Evolutionary conservation across 129 eudicot species (phyloP), one percentile per base, ranked within the genome.

Genomic region (Escallonia rubra): DNA sequence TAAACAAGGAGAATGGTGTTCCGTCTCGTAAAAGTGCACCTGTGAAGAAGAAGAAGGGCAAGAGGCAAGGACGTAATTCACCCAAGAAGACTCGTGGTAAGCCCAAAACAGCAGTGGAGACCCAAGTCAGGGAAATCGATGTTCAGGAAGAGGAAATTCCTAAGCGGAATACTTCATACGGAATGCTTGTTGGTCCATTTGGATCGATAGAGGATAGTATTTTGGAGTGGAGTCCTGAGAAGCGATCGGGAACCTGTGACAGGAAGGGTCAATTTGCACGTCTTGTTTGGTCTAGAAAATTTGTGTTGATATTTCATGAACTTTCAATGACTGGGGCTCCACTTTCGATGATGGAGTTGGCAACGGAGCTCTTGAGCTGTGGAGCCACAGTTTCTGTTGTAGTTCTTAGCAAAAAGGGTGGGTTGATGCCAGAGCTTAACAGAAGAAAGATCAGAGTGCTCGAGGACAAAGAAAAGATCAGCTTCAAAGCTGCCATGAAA

Each of bases 241-340:
- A 81, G 73, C 72, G 99, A 64, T 80, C 93, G 8, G 99, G 99
- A 65, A 87, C 96, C 3, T 94, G 99, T 83, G 99, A 89, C 63
- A 76, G 97, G 69, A 90, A 82, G 76, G 86, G 96, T 56, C 90
- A 82, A 43, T 94, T 94, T 76, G 90, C 92, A 58, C 90, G 87
- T 47, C 96, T 89, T 42, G 99, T 90, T 70, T 94, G 99, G 99
- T 94, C 99, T 2, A 78, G 96, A 59, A 94, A 84, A 47, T 87
- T 89, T 72, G 87, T 94, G 14, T 57, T 94, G 79, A 77, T 94
- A 65, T 87, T 94, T 58, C 97, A 94, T 14, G 99, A 94, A 90
- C 86, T 94, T 57, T 89, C 99, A 4, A 84, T 94, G 97, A 94
- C 97, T 23, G 99, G 97, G 57, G 99, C 99, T 50, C 99, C 99